Percentiles rank a stretch among this genome's conserved stretches.
Evolutionary conservation across 2,329 filamentous ascomycete genomes (phyloP).

Genomic region (Fusarium sp.): DNA sequence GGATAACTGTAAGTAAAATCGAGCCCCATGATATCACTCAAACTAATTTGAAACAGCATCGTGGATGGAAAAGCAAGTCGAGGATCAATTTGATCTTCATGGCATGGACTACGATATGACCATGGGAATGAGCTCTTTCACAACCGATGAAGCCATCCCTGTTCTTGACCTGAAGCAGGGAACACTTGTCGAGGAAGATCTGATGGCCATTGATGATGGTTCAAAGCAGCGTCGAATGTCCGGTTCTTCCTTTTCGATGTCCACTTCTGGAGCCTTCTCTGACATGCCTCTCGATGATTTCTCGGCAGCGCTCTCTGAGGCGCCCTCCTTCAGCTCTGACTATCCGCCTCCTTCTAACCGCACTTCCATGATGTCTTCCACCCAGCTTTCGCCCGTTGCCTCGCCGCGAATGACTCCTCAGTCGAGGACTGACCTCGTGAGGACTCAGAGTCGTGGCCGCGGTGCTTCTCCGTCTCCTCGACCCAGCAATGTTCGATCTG

Average conservation of each 20-base stretch:
- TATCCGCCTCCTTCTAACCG: constrained; percentile 74
- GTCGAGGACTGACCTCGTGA: constrained; percentile 68
- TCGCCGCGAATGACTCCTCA: constrained; percentile 74
- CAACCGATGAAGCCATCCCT: constrained; percentile 70
- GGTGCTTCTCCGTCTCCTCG: constrained; percentile 75
- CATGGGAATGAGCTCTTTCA: constrained; percentile 70
- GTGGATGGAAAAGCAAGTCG: constrained; percentile 66
- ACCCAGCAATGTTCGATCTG: constrained; percentile 69
- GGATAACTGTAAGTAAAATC: constrained; percentile 57
- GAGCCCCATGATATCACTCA: not conserved
- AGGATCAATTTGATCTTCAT: constrained; percentile 66
- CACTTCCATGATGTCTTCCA: constrained; percentile 76
- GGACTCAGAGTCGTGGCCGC: constrained; percentile 73
- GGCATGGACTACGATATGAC: constrained; percentile 65
- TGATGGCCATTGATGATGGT: constrained; percentile 61
- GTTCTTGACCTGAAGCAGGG: constrained; percentile 69
- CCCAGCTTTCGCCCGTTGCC: constrained; percentile 76
- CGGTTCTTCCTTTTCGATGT: constrained; percentile 78
- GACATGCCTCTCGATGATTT: constrained; percentile 79
- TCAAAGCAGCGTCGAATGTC: constrained; percentile 71
- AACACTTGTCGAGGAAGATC: constrained; percentile 59
- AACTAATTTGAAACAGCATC: constrained; percentile 40
- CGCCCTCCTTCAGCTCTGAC: constrained; percentile 72
- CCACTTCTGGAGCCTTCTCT: constrained; percentile 70
- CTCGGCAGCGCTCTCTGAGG: constrained; percentile 72